A percentile compares a stretch with the other conserved stretches of the same genome.
Conservation (phyloP, 331 rosid genomes). For the Ulmus americana region DNA sequence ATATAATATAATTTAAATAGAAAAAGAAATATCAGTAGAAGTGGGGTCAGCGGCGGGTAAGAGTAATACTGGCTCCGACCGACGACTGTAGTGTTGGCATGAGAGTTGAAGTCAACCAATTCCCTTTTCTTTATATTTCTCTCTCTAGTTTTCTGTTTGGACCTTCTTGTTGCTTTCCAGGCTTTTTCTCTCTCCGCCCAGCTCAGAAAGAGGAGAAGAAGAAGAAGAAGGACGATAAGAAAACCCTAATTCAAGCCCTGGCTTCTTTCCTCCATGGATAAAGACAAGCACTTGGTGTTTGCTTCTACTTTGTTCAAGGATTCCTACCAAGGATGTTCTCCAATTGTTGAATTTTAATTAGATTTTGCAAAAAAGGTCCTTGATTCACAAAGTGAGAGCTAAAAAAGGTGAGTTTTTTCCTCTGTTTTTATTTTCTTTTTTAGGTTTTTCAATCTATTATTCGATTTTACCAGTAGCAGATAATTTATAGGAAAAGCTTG, state of each 20-base stretch:
- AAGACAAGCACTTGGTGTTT: background rate
- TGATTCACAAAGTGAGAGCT: background rate
- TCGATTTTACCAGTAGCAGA: too few relatives aligned
- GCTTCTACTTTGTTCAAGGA: background rate
- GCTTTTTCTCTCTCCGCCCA: background rate
- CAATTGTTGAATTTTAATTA: constrained; percentile 11
- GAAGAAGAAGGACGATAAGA: background rate
- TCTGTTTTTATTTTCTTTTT: too few relatives aligned
- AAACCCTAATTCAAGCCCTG: constrained; percentile 1
- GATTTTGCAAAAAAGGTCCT: constrained; percentile 4
- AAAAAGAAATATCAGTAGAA: background rate
- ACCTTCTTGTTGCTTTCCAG: background rate
- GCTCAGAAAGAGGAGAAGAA: background rate
- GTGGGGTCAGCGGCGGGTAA: constrained; percentile 20
- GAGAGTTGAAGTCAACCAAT: constrained; percentile 10
- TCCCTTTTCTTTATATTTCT: background rate
- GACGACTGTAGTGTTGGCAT: constrained; percentile 7
- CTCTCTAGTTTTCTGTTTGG: background rate
- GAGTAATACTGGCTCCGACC: background rate
- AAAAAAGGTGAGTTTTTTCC: constrained; percentile 4
- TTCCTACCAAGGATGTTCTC: background rate
- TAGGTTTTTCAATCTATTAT: too few relatives aligned
- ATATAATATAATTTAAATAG: too few relatives aligned
- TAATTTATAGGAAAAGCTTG: too few relatives aligned
- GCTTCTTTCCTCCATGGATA: constrained; percentile 12